A percentile compares a stretch with the other conserved stretches of the same genome.
Conservation (phyloP, 108 stramenopile genomes). For the Nannochloropsis granulata region DNA sequence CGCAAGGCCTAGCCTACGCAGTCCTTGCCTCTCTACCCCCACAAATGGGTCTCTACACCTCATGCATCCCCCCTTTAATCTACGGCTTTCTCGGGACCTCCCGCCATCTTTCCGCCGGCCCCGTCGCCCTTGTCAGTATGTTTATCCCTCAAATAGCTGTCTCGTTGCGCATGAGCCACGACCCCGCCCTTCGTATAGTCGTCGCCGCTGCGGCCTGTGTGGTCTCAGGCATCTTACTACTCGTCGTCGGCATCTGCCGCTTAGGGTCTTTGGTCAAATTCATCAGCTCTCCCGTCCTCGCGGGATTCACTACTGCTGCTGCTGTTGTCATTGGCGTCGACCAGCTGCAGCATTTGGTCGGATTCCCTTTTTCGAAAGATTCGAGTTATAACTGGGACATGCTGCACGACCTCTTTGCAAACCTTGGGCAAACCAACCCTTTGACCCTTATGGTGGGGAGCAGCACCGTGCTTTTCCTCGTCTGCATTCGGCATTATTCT, state of each 20-base stretch:
- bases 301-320: constrained; percentile 16
- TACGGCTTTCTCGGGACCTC: constrained; percentile 55
- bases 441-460: not conserved
- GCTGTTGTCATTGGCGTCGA: constrained; percentile 4
- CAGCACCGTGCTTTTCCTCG: constrained; percentile 6
- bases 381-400: not conserved
- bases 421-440: not conserved
- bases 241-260: not conserved
- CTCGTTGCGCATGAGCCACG: not conserved
- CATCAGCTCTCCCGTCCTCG: constrained; percentile 9
- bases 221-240: not conserved
- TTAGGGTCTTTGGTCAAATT: constrained; percentile 3
- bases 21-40: constrained; percentile 56
- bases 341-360: constrained; percentile 8
- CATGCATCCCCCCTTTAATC: constrained; percentile 47
- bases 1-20: constrained; percentile 63
- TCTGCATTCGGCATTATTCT: not conserved
- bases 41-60: constrained; percentile 58
- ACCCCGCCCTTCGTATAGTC: not conserved
- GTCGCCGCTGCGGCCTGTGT: not conserved
- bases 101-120: constrained; percentile 59
- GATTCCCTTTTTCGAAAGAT: not conserved
- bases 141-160: not conserved
- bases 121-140: constrained; percentile 50
- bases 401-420: not conserved